Percentiles rank a stretch among this genome's conserved stretches.
Evolutionary conservation across 495 filamentous ascomycete species (phyloP).

Genomic region (Letharia columbiana): DNA sequence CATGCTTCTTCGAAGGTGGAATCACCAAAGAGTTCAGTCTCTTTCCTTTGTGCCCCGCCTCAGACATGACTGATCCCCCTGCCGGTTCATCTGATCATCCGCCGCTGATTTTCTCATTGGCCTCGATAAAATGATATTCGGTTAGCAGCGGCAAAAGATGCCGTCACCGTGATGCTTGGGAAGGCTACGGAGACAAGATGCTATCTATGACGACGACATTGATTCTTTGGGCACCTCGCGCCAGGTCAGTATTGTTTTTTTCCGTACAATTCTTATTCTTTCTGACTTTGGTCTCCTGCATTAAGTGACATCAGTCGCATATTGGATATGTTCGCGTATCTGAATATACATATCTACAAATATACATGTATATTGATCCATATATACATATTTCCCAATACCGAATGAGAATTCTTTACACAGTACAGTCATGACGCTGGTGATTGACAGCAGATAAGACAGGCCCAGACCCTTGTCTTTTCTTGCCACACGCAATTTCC

Average conservation of each 20-base stretch:
- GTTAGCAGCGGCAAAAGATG: too few relatives aligned
- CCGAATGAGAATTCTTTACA: too few relatives aligned
- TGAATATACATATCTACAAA: too few relatives aligned
- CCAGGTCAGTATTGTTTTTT: too few relatives aligned
- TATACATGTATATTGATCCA: too few relatives aligned
- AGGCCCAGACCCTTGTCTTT: background rate
- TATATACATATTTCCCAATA: background rate
- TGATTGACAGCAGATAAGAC: background rate
- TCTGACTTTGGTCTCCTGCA: too few relatives aligned
- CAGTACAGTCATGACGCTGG: too few relatives aligned
- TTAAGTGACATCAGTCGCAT: background rate
- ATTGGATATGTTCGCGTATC: background rate
- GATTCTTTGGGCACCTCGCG: background rate
- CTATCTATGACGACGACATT: background rate
- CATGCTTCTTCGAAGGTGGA: background rate
- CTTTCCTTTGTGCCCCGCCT: background rate
- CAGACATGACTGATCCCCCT: background rate
- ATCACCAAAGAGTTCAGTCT: background rate
- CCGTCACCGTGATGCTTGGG: too few relatives aligned
- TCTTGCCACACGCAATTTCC: conserved; percentile 9
- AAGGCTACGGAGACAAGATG: too few relatives aligned
- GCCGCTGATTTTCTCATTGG: background rate
- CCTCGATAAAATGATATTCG: too few relatives aligned
- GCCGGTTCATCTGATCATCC: background rate
- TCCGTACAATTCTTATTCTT: too few relatives aligned